These are phyloP conservation scores for Leccinum fallax DNA, from an alignment of 1,284 basidiomycete species.

Conservation along the genomic window DNA sequence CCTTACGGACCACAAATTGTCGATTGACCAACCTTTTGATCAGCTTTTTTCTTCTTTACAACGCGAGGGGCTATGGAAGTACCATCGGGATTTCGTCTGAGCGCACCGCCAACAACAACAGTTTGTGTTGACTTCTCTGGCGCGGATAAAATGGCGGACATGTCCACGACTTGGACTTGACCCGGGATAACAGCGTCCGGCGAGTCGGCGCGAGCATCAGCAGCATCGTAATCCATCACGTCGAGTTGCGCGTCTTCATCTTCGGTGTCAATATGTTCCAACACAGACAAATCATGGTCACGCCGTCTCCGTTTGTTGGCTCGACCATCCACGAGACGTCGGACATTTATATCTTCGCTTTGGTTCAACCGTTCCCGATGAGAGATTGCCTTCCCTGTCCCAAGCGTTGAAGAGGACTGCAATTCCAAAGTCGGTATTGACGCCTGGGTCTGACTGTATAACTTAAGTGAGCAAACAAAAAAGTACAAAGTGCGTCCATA, in stretches of 20 bases:
- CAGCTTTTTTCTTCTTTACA: slow-evolving; percentile 42
- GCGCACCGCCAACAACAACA: slow-evolving; percentile 53
- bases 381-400: slow-evolving; percentile 64
- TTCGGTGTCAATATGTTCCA: slow-evolving; percentile 36
- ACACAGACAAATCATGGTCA: slow-evolving; percentile 38
- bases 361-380: slow-evolving; percentile 61
- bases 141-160: slow-evolving; percentile 10
- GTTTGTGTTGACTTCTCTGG: slow-evolving; percentile 17
- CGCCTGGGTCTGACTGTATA: slow-evolving; percentile 71
- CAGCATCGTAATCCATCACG: slow-evolving; percentile 15
- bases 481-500: slow-evolving; percentile 39
- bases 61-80: slow-evolving; percentile 50
- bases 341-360: slow-evolving; percentile 61
- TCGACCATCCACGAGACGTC: slow-evolving; percentile 52
- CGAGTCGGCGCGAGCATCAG: not conserved
- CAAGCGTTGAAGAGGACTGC: slow-evolving; percentile 78
- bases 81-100: slow-evolving; percentile 62
- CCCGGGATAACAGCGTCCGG: not conserved
- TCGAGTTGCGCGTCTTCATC: slow-evolving; percentile 36
- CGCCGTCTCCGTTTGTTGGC: slow-evolving; percentile 50
- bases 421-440: slow-evolving; percentile 60
- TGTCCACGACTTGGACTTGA: slow-evolving; percentile 22
- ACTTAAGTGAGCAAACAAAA: slow-evolving; percentile 20
- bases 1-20: slow-evolving; percentile 3
- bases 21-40: slow-evolving; percentile 43